Evolutionary conservation across 345 rosid genomes (phyloP).

Genomic region (Psidium friedrichsthalianum): DNA sequence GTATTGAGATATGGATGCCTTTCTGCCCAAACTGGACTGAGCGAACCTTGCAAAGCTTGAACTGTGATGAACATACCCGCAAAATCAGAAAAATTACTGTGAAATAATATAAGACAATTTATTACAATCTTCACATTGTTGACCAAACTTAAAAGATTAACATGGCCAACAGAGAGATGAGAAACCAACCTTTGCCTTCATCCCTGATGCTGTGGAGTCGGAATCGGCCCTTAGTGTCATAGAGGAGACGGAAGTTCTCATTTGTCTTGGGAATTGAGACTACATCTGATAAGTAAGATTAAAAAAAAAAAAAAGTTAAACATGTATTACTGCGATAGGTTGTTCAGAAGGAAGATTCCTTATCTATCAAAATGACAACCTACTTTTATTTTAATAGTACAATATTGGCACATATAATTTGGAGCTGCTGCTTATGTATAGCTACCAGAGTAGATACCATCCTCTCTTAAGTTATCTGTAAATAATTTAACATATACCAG

Average conservation of each 20-base stretch:
- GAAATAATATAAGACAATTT: neutral
- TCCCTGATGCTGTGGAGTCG: constrained; percentile 65
- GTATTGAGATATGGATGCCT: constrained; percentile 73
- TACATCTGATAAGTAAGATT: constrained; percentile 35
- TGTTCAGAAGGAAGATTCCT: neutral
- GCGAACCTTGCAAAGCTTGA: constrained; percentile 81
- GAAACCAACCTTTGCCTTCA: constrained; percentile 62
- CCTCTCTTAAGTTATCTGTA: neutral
- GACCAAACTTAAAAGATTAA: neutral
- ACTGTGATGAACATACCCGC: constrained; percentile 19
- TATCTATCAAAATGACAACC: neutral
- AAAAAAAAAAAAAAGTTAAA: neutral
- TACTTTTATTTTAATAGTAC: neutral
- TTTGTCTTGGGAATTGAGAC: constrained; percentile 81
- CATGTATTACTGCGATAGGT: neutral
- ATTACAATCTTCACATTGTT: neutral
- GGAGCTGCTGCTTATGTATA: neutral
- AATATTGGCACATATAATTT: neutral
- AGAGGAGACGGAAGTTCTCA: constrained; percentile 77
- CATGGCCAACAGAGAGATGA: neutral
- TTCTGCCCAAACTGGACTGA: constrained; percentile 62
- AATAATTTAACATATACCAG: neutral
- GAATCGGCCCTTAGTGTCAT: constrained; percentile 87
- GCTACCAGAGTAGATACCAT: neutral
- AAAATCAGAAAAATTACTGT: neutral